These are phyloP conservation scores for Lepidium didymum DNA, from an alignment of 345 rosid species.

Conservation along the genomic window DNA sequence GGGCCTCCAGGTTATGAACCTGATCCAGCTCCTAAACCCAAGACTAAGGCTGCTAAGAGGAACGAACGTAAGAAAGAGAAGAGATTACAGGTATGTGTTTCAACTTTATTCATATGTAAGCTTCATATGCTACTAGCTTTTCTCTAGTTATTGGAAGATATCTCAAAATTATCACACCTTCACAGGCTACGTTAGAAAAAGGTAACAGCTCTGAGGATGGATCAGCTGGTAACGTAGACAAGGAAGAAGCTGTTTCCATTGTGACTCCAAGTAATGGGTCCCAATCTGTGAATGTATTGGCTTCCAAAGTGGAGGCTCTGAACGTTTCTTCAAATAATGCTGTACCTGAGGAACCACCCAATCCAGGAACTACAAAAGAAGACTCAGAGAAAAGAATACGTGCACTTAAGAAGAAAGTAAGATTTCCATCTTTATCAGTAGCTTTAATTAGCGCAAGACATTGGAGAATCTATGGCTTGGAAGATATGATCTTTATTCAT, in stretches of 20 bases:
- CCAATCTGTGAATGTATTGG: slow-evolving; percentile 43
- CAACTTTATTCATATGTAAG: neutral
- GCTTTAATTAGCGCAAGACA: neutral
- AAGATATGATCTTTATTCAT: neutral
- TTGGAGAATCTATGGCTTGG: neutral
- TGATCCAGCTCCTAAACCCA: slow-evolving; percentile 54
- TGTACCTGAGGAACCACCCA: slow-evolving; percentile 28
- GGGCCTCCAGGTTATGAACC: slow-evolving; percentile 87
- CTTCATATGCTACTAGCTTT: neutral
- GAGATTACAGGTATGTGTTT: slow-evolving; percentile 54
- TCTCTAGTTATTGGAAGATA: neutral
- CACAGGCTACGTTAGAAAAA: slow-evolving; percentile 71
- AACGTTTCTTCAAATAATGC: slow-evolving; percentile 47
- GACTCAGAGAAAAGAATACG: slow-evolving; percentile 76
- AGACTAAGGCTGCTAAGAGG: slow-evolving; percentile 71
- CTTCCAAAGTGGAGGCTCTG: slow-evolving; percentile 62
- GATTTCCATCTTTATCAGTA: slow-evolving; percentile 1
- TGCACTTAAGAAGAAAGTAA: slow-evolving; percentile 89
- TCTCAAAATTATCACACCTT: neutral
- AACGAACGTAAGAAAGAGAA: slow-evolving; percentile 94
- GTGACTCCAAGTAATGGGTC: slow-evolving; percentile 29
- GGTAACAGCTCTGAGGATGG: slow-evolving; percentile 41
- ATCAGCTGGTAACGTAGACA: slow-evolving; percentile 32
- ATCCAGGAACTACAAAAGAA: slow-evolving; percentile 37
- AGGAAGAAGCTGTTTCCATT: slow-evolving; percentile 26